These are phyloP conservation scores for Metarhizium brunneum DNA, from an alignment of 2,329 filamentous ascomycete genomes.

Conservation along the genomic window DNA sequence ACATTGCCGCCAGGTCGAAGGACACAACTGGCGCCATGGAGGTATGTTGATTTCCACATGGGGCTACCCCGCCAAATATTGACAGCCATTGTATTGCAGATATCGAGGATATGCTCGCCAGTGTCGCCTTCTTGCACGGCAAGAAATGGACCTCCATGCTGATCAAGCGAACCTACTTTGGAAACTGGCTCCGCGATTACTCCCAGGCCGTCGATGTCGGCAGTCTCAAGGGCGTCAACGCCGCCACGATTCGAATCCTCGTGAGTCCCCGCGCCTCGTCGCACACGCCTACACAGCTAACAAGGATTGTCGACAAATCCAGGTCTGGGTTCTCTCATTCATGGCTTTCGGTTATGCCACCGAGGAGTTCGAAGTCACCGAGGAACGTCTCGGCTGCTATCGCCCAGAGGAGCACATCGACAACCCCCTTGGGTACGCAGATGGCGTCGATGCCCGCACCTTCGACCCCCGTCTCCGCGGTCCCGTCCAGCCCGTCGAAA, in stretches of 20 bases:
- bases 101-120: slow-evolving; percentile 75
- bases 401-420: slow-evolving; percentile 67
- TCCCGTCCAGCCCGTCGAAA: slow-evolving; percentile 62
- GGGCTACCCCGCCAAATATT: background rate
- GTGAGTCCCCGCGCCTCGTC: slow-evolving; percentile 24
- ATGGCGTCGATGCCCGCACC: slow-evolving; percentile 74
- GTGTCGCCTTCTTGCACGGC: slow-evolving; percentile 64
- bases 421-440: slow-evolving; percentile 78
- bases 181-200: slow-evolving; percentile 81
- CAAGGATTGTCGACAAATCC: background rate
- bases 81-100: slow-evolving; percentile 33
- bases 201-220: slow-evolving; percentile 77
- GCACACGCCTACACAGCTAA: background rate
- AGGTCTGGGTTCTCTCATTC: slow-evolving; percentile 74
- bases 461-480: slow-evolving; percentile 75
- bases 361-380: slow-evolving; percentile 74
- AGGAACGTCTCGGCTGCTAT: slow-evolving; percentile 71
- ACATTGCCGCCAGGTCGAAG: slow-evolving; percentile 44
- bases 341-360: slow-evolving; percentile 80
- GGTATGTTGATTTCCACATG: slow-evolving; percentile 25
- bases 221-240: slow-evolving; percentile 68
- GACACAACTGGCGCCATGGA: slow-evolving; percentile 62
- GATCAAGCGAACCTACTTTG: slow-evolving; percentile 72
- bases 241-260: slow-evolving; percentile 67
- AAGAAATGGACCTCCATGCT: slow-evolving; percentile 80